These are phyloP conservation scores for Wickerhamomyces sp. DNA, from an alignment of 1,139 yeast species.

Conservation along the genomic window DNA sequence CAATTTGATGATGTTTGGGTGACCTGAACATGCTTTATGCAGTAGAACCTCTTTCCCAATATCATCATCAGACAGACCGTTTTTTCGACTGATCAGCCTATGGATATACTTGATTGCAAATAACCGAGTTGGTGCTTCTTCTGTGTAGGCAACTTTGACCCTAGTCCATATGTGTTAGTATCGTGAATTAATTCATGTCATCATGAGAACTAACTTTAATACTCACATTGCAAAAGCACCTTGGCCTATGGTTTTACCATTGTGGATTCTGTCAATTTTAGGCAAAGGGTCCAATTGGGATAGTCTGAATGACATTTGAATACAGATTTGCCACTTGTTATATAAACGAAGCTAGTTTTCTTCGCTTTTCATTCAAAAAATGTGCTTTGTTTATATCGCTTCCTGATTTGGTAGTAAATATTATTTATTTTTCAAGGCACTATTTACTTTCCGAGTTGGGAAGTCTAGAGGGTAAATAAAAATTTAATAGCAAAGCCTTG, in stretches of 20 bases:
- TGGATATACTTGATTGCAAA: slow-evolving; percentile 58
- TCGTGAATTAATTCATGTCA: too few species aligned
- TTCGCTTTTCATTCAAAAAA: background rate
- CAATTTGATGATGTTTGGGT: slow-evolving; percentile 52
- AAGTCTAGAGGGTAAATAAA: too few species aligned
- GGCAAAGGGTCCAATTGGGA: slow-evolving; percentile 33
- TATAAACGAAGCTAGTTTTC: background rate
- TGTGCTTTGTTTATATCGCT: slow-evolving; percentile 3
- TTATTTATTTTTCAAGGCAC: too few species aligned
- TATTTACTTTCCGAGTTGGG: slow-evolving; percentile 1
- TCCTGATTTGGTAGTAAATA: slow-evolving; percentile 4
- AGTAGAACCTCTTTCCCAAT: slow-evolving; percentile 48
- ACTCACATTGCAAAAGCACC: slow-evolving; percentile 42
- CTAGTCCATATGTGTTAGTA: slow-evolving; percentile 10
- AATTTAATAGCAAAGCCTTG: too few species aligned
- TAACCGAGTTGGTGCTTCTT: slow-evolving; percentile 27
- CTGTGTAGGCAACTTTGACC: slow-evolving; percentile 32
- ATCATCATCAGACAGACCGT: slow-evolving; percentile 42
- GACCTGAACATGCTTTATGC: slow-evolving; percentile 52
- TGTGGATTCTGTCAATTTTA: slow-evolving; percentile 29
- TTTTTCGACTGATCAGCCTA: slow-evolving; percentile 38
- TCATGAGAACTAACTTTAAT: too few species aligned
- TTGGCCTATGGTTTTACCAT: slow-evolving; percentile 40
- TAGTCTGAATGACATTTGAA: slow-evolving; percentile 20
- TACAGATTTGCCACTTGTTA: background rate